Evolutionary conservation across 768 basidiomycete species (phyloP).

Genomic region (Mycena alexandri): DNA sequence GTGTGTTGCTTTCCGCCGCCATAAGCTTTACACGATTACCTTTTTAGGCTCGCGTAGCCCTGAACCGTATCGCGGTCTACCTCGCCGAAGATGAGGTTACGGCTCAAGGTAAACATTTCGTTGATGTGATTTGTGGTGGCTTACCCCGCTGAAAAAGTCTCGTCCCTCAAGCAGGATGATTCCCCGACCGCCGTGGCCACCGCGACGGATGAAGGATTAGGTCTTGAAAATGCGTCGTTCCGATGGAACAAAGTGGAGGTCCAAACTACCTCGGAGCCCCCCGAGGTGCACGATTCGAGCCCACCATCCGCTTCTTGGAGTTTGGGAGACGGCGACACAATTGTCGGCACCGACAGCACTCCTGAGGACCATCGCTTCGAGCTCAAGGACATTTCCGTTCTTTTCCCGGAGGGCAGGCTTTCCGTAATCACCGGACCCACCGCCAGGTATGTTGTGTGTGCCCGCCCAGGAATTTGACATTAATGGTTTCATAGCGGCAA

Average conservation of each 20-base stretch:
- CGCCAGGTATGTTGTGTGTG: slow-evolving; percentile 50
- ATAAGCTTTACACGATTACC: not conserved
- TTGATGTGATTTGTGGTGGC: too few relatives aligned
- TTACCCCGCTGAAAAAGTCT: slow-evolving; percentile 68
- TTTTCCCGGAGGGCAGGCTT: slow-evolving; percentile 79
- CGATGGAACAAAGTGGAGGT: slow-evolving; percentile 68
- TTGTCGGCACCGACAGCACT: not conserved
- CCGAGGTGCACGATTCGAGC: not conserved
- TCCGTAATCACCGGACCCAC: slow-evolving; percentile 85
- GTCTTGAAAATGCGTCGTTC: slow-evolving; percentile 69
- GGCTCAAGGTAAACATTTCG: not conserved
- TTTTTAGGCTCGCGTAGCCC: slow-evolving; percentile 67
- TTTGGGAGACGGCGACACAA: not conserved
- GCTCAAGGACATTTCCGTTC: slow-evolving; percentile 72
- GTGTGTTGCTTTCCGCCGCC: not conserved
- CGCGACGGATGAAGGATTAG: slow-evolving; percentile 59
- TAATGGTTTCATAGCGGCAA: slow-evolving; percentile 66
- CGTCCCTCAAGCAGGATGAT: slow-evolving; percentile 66
- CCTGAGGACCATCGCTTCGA: slow-evolving; percentile 68
- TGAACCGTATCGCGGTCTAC: slow-evolving; percentile 79
- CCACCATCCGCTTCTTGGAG: not conserved
- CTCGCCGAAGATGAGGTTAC: slow-evolving; percentile 79
- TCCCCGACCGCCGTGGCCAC: slow-evolving; percentile 38
- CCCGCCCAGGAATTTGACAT: not conserved
- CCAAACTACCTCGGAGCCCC: not conserved